Base-by-base conservation (phyloP, 1,284 basidiomycete species). In the Inonotus obliquus region DNA sequence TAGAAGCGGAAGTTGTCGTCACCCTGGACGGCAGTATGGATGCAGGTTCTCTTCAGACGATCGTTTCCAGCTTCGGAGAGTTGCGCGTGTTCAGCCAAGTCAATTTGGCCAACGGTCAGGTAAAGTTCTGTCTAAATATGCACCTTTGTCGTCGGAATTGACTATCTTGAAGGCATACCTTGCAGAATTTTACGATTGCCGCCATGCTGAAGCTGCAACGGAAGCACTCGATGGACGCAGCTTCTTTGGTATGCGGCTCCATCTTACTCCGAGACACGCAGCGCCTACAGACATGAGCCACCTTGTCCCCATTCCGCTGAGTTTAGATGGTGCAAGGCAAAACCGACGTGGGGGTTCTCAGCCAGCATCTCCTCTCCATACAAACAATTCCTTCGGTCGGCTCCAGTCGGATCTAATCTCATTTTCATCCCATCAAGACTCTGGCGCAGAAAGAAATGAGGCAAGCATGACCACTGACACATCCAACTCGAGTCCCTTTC, bases 141-240 rank as follows among this genome's bases (percentile, higher is more conserved):
- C 14, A 13, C 51, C 45, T 2, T 35, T 3, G 29, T n/a, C 17
- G 19, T 29, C 23, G 37, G 37, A 4, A 41, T 54, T 37, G 0
- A 47, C 21, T 32, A 55, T 49, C 27, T 62, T 57, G 13, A 70
- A 81, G 72, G 71, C 77, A 27, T 88, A 82, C 71, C 73, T 73
- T 52, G 80, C 84, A 52, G 86, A 90, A 65, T 91, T 82, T 67
- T 84, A 78, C 68, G 86, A 91, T 68, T 74, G 80, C 21, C 78
- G 84, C 35, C 78, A 81, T 49, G 82, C 83, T 4, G 73, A 74
- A 21, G 52, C 58, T 38, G 73, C 75, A 6, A 80, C 81, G 47
- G 80, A 77, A 65, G 69, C 69, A 21, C 67, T 76, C 13, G 66
- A 74, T 63, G 68, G 69, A 35, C 72, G 73, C 49, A 69, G 65